Evolutionary conservation across 768 basidiomycete species (phyloP).

Genomic region (Strobilomyces dryophilus): DNA sequence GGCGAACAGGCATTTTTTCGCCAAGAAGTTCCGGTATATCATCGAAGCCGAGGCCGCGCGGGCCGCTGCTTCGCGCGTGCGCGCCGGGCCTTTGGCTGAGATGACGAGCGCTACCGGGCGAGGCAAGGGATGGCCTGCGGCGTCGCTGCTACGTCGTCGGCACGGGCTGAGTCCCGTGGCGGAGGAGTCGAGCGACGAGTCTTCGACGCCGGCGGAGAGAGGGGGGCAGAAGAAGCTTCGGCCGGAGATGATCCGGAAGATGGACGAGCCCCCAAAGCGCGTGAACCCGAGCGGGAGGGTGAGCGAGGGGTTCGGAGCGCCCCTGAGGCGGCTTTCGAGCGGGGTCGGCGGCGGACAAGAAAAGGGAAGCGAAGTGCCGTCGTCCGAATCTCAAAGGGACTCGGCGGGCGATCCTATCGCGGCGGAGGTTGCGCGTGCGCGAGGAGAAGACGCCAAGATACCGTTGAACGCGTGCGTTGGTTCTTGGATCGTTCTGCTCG

Average conservation of each 20-base stretch:
- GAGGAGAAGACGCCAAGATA: not conserved
- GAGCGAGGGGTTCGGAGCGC: conserved; percentile 39
- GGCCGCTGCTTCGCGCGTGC: conserved; percentile 19
- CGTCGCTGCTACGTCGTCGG: conserved; percentile 32
- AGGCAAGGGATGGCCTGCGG: conserved; percentile 22
- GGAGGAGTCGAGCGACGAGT: conserved; percentile 19
- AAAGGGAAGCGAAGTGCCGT: conserved; percentile 2
- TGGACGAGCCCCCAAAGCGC: conserved; percentile 63
- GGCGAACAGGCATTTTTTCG: conserved; percentile 58
- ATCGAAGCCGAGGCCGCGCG: conserved; percentile 41
- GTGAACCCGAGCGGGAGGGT: conserved; percentile 76
- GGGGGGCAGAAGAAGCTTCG: conserved; percentile 36
- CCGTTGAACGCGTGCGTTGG: conserved; percentile 9
- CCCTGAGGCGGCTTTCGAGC: conserved; percentile 17
- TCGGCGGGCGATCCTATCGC: not conserved
- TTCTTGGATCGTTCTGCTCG: not conserved
- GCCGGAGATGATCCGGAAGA: conserved; percentile 74
- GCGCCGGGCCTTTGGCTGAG: conserved; percentile 19
- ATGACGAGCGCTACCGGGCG: conserved; percentile 15
- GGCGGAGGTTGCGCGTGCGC: not conserved
- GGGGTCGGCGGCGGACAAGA: conserved; percentile 1
- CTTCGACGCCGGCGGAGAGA: conserved; percentile 16
- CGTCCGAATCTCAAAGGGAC: conserved; percentile 4
- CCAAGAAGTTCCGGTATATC: conserved; percentile 59
- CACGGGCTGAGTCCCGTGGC: conserved; percentile 23